Evolutionary conservation across 306 rosid genomes (phyloP), one percentile per base, ranked within the genome.

Genomic region (Casuarina equisetifolia): DNA sequence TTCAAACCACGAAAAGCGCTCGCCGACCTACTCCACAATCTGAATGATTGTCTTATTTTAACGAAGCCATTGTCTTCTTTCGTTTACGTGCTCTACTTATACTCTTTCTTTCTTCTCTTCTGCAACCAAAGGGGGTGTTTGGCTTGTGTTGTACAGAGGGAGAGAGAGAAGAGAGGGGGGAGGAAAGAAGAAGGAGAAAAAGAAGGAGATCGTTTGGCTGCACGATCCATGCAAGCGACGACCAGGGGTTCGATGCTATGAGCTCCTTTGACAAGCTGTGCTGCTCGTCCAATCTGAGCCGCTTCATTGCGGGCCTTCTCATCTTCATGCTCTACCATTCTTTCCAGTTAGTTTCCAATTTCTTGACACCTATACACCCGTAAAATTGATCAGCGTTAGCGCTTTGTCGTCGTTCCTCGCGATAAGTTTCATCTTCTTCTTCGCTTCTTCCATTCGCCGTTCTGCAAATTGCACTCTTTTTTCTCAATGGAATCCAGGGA

Each of bases 231-330:
- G 90, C 91, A 72, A 81, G 44, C 68, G 69, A 44, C 46, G 72
- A n/a, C 52, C 25, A 72, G 70, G 59, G 68, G 70, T 77, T 86
- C 61, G 83, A 49, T 38, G 74, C 50, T 72, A 88, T 88, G 91
- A 88, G 82, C 81, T 73, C 74, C 74, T 83, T 81, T 71, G 86
- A 88, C 43, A 85, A 82, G 36, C 74, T 80, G 4, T 54, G 87
- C 72, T 85, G 79, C 61, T 88, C 89, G 25, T 76, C 91, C 42
- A 79, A 81, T 57, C 66, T 85, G 0, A 85, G 91, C 91, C 91
- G 87, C 89, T 88, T 85, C 83, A 81, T 81, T 85, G 91, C 87
- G 48, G 91, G 91, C 84, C 79, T 88, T 40, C 78, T 88, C 55
- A 75, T 88, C 20, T 66, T 88, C 38, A 88, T 85, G 12, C 86